Evolutionary conservation across 768 basidiomycete genomes (phyloP), one percentile per base, ranked within the genome.

Genomic region (Trametes maxima): DNA sequence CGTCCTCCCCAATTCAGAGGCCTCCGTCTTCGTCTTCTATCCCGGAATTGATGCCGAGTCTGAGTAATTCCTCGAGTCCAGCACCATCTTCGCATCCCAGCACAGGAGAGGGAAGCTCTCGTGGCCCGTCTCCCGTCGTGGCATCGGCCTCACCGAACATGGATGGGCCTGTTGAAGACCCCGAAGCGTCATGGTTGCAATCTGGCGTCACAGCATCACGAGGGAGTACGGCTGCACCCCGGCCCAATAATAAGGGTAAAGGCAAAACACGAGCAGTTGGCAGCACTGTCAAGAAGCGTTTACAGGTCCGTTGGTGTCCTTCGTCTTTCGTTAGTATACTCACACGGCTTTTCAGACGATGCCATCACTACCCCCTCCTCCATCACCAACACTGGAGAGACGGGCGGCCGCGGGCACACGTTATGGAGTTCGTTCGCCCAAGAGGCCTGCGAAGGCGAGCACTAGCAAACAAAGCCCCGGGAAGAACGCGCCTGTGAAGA

Each of bases 51-150:
- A 84, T 82, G 10, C 85, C 87, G 0, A 85, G 84, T 68, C 70
- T 76, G 42, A 85, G 80, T 65, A 87, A 87, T 2, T 89, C 88
- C 2, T 90, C 87, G 11, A 89, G 87, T 67, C 86, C 87, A 1
- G 82, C 82, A 14, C 70, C 74, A 24, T 70, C 66, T 24, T 75
- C 72, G 2, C 57, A 65, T 39, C 50, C 48, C 2, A 67, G 66
- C 21, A 14, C 65, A 3, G 21, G 17, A 65, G 65, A 48, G 5
- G 60, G 52, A 1, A 51, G 33, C 44, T 65, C 58, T 25, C 46
- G 63, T 5, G 55, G 51, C 19, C 33, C 55, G 16, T 62, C 53
- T 37, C 66, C 53, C 17, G 47, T 40, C 24, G 46, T 54, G 11
- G 46, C 47, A 2, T 33, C 21, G 36, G 45, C 47, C 4, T 22